Base-by-base conservation (phyloP, 305 asterid genomes). In the Salvia sclarea region DNA sequence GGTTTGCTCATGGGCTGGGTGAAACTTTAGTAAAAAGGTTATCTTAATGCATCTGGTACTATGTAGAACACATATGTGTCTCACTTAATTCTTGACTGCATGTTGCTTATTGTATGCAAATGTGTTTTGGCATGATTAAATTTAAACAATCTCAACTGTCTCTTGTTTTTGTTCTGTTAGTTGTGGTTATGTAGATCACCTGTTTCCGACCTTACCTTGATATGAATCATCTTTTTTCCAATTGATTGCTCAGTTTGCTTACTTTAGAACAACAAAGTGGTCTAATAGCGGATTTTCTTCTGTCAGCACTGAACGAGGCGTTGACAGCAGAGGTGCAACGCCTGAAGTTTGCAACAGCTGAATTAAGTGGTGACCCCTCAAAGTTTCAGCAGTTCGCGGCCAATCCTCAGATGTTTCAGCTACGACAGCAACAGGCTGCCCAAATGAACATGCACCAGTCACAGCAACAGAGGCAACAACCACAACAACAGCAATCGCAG, bases 301-400 rank as follows among this genome's bases (percentile, higher is more conserved):
- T 61, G 57, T 74, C 95, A 91, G 99, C 95, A 38, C 80, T 91
- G 35, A 87, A 88, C 11, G 96, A 94, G 76, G 90, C 97, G 10
- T 79, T 91, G 71, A 83, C 86, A 9, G 82, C 80, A 0, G 99
- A 91, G 76, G 96, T 91, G 64, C 96, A 91, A 73, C 96, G 96
- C 25, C 69, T 91, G 80, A 93, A 93, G 80, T 62, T 87, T 33
- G 84, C 90, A 22, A 81, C 93, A 8, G 65, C 86, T 5, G 96
- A 86, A 63, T 66, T 83, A 40, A 80, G 61, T 52, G 87, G 86
- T 30, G 93, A 88, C 35, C 40, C 91, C 31, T 68, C 95, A 20
- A 93, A 87, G 76, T 86, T 82, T 73, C 91, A 88, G 78, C 95
- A 85, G 72, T 89, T 88, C 56, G 78, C 97, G 0, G 76, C 86